Percentiles rank a stretch among this genome's conserved stretches.
phyloP scores from a whole-genome alignment of 768 basidiomycete species.

The Boletus huronensis region DNA sequence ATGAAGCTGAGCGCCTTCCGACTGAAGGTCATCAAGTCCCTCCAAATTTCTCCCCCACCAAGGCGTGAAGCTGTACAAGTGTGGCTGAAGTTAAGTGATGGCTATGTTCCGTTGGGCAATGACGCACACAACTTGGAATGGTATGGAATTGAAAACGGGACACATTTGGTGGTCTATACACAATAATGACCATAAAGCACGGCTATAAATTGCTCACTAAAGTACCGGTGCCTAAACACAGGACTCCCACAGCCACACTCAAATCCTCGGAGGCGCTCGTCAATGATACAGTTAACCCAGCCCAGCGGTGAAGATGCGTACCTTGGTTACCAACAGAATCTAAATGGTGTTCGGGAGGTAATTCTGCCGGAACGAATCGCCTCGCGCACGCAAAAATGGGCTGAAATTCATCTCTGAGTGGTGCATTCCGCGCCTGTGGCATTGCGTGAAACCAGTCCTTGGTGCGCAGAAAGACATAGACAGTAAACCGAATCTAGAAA shows the following conservation, averaged over 20 bases:
- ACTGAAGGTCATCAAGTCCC: slow-evolving; percentile 56
- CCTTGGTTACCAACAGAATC: slow-evolving; percentile 14
- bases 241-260: slow-evolving; percentile 8
- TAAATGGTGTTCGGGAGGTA: neutral
- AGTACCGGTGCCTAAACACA: slow-evolving; percentile 4
- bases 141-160: slow-evolving; percentile 65
- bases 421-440: slow-evolving; percentile 3
- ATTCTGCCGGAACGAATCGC: slow-evolving; percentile 1
- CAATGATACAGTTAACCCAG: slow-evolving; percentile 1
- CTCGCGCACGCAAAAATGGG: slow-evolving; percentile 3
- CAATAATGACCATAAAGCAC: slow-evolving; percentile 8
- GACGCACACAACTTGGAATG: slow-evolving; percentile 59
- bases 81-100: slow-evolving; percentile 57
- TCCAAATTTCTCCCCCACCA: slow-evolving; percentile 28
- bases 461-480: slow-evolving; percentile 5
- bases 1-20: slow-evolving; percentile 67
- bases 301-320: slow-evolving; percentile 5
- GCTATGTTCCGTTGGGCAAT: slow-evolving; percentile 46
- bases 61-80: slow-evolving; percentile 38
- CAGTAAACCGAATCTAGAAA: slow-evolving; percentile 10
- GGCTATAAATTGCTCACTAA: neutral
- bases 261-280: slow-evolving; percentile 8
- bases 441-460: slow-evolving; percentile 14
- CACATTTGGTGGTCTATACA: slow-evolving; percentile 33
- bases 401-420: neutral